phyloP scores from a whole-genome alignment of 257 asterid species.

The Gentiana dahurica region DNA sequence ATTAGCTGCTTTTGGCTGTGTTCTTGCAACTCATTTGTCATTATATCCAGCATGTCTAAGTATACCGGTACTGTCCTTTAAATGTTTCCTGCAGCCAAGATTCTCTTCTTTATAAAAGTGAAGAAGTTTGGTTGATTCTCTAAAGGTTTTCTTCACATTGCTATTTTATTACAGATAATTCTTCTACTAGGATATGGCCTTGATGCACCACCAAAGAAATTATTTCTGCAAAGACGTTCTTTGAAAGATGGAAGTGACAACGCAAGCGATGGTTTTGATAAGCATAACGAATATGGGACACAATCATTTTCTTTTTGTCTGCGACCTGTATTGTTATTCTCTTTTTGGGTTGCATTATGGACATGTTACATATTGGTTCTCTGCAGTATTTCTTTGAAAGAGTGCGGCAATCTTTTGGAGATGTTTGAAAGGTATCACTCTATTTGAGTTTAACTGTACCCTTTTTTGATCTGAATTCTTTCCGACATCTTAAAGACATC shows the following conservation, averaged over 20 bases:
- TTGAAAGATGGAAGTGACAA: slow-evolving; percentile 26
- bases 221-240: slow-evolving; percentile 33
- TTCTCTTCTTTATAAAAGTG: neutral
- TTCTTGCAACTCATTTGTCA: slow-evolving; percentile 78
- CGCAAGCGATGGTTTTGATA: slow-evolving; percentile 21
- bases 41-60: slow-evolving; percentile 68
- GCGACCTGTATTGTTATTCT: slow-evolving; percentile 49
- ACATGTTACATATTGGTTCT: slow-evolving; percentile 42
- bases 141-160: neutral
- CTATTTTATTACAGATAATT: slow-evolving; percentile 40
- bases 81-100: neutral
- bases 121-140: neutral
- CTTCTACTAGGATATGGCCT: slow-evolving; percentile 73
- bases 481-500: neutral
- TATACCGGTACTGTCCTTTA: slow-evolving; percentile 57
- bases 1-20: slow-evolving; percentile 97
- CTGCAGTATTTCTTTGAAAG: slow-evolving; percentile 62
- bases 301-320: slow-evolving; percentile 32
- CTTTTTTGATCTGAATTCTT: slow-evolving; percentile 4
- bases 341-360: slow-evolving; percentile 72
- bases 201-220: slow-evolving; percentile 77
- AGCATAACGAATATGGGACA: slow-evolving; percentile 17
- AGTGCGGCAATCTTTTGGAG: slow-evolving; percentile 64
- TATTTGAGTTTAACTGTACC: slow-evolving; percentile 2
- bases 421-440: slow-evolving; percentile 71